phyloP scores from a whole-genome alignment of 2,329 filamentous ascomycete species.

The Colletotrichum limetticola region DNA sequence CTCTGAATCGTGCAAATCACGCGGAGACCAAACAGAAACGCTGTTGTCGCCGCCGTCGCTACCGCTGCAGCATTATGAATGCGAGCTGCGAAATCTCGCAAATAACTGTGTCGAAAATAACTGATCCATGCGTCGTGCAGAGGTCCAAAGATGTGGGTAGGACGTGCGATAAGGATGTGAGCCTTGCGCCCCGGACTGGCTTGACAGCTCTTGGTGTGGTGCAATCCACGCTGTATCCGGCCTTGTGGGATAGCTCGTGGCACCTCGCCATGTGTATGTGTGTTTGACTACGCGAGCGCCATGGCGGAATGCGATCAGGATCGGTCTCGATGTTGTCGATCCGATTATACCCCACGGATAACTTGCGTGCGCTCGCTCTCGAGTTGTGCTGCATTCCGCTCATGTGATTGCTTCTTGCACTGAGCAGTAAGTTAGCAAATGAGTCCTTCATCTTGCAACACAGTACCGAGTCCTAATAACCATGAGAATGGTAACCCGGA shows the following conservation, averaged over 20 bases:
- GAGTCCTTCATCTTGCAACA: slow-evolving; percentile 47
- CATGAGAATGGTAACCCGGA: slow-evolving; percentile 41
- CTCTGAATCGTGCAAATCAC: slow-evolving; percentile 11
- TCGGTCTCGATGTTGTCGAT: background rate
- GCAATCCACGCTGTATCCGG: background rate
- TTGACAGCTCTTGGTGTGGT: background rate
- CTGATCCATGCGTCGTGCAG: slow-evolving; percentile 18
- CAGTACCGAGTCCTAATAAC: slow-evolving; percentile 52
- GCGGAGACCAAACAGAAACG: slow-evolving; percentile 3
- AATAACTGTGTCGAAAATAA: slow-evolving; percentile 12
- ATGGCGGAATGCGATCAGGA: slow-evolving; percentile 1
- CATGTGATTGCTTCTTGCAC: slow-evolving; percentile 97
- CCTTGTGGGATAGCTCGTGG: background rate
- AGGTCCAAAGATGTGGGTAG: slow-evolving; percentile 16
- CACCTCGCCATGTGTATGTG: slow-evolving; percentile 7
- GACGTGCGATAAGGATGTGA: slow-evolving; percentile 14
- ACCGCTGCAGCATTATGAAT: slow-evolving; percentile 17
- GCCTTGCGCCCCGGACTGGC: background rate
- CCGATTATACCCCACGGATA: slow-evolving; percentile 84
- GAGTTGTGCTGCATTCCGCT: slow-evolving; percentile 91
- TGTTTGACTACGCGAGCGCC: background rate
- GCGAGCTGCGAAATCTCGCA: slow-evolving; percentile 14
- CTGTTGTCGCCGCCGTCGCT: slow-evolving; percentile 6
- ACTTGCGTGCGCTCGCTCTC: slow-evolving; percentile 93
- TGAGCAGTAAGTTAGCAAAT: slow-evolving; percentile 52